Conservation (phyloP, 2,329 filamentous ascomycete genomes). For the Ascochyta koolunga region DNA sequence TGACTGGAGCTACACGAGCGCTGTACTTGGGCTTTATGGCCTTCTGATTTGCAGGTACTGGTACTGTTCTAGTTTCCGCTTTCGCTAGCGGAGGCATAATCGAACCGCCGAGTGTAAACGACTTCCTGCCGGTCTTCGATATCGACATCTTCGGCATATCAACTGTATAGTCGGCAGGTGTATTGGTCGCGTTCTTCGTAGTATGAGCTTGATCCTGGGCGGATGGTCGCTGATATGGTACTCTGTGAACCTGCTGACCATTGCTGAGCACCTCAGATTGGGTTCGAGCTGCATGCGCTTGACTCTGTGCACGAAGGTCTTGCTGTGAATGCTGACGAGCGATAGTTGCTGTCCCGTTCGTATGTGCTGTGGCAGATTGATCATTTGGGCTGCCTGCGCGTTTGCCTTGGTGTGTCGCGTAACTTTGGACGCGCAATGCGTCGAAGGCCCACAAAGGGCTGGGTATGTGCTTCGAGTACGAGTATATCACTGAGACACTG, state of each 20-base stretch:
- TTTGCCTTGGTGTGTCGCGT: not conserved
- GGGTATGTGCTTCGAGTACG: slow-evolving; percentile 42
- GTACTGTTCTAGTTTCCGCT: not conserved
- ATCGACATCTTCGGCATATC: slow-evolving; percentile 18
- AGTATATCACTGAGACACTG: slow-evolving; percentile 43
- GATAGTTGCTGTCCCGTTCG: slow-evolving; percentile 10
- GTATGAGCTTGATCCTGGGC: slow-evolving; percentile 7
- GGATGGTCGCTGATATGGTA: slow-evolving; percentile 30
- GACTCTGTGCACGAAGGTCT: slow-evolving; percentile 3
- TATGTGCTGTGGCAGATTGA: slow-evolving; percentile 6
- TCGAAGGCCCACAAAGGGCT: slow-evolving; percentile 30
- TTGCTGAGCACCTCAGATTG: slow-evolving; percentile 25
- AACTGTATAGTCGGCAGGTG: slow-evolving; percentile 14
- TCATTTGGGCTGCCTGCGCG: slow-evolving; percentile 17
- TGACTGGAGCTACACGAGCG: slow-evolving; percentile 11
- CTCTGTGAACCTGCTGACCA: slow-evolving; percentile 37
- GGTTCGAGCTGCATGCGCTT: slow-evolving; percentile 13
- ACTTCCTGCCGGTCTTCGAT: slow-evolving; percentile 29
- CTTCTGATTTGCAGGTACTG: not conserved
- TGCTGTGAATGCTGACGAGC: slow-evolving; percentile 20
- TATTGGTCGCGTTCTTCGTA: not conserved
- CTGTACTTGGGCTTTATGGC: not conserved
- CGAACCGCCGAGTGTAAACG: slow-evolving; percentile 21
- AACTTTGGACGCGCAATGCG: slow-evolving; percentile 20
- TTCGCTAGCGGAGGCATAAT: not conserved